Conservation (phyloP, 139 green algal genomes). For the Nannochloris sp. region DNA sequence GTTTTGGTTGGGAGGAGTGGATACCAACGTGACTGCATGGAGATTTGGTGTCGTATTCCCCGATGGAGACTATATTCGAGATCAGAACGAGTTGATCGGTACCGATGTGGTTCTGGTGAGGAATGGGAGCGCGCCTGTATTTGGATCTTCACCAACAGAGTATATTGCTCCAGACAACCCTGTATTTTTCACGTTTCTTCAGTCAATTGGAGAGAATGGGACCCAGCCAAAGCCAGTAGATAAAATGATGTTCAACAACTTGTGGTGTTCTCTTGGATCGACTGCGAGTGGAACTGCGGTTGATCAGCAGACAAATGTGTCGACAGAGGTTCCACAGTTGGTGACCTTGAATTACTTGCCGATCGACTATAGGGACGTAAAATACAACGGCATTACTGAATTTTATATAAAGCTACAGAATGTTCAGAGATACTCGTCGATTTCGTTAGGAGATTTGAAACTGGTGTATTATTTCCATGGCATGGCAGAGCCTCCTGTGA, state of each 20-base stretch:
- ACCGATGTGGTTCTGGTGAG: neutral
- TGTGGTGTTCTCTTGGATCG: constrained; percentile 28
- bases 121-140: neutral
- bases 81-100: constrained; percentile 13
- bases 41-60: constrained; percentile 50
- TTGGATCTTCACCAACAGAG: neutral
- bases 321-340: neutral
- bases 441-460: constrained; percentile 22
- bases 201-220: neutral
- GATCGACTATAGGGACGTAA: constrained; percentile 28
- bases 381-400: constrained; percentile 34
- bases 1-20: neutral
- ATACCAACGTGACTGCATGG: constrained; percentile 27
- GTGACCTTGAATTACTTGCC: constrained; percentile 48
- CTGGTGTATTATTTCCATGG: constrained; percentile 58
- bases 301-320: neutral
- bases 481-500: neutral
- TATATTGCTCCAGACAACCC: neutral
- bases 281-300: neutral
- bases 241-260: constrained; percentile 49
- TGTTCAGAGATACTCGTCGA: constrained; percentile 11
- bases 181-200: neutral
- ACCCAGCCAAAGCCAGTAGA: constrained; percentile 9
- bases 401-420: constrained; percentile 56
- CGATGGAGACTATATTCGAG: constrained; percentile 10